phyloP scores from a whole-genome alignment of 805 yeast genomes.

The Spathaspora arborariae region DNA sequence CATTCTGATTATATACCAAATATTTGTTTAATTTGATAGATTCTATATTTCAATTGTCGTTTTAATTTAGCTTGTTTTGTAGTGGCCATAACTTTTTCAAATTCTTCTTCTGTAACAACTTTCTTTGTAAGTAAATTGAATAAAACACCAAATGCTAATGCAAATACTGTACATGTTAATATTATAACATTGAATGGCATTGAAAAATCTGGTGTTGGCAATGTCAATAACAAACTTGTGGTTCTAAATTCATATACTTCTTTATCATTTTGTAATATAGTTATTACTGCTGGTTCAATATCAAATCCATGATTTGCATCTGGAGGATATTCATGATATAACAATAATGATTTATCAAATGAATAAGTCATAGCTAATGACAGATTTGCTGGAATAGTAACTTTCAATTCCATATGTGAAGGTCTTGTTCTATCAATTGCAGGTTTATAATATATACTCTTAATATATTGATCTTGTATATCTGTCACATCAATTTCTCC shows the following conservation, averaged over 20 bases:
- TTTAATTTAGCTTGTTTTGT: constrained; percentile 13
- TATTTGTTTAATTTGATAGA: neutral
- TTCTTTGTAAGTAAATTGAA: constrained; percentile 74
- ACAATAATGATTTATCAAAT: constrained; percentile 82
- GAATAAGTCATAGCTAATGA: constrained; percentile 63
- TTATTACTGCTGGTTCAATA: constrained; percentile 82
- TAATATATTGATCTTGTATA: constrained; percentile 30
- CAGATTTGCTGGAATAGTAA: constrained; percentile 62
- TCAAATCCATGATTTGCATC: constrained; percentile 98
- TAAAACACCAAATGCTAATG: constrained; percentile 83
- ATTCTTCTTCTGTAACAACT: constrained; percentile 70
- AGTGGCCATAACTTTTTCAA: constrained; percentile 17
- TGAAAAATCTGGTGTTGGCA: constrained; percentile 97
- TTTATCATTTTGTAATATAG: constrained; percentile 38
- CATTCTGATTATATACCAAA: constrained; percentile 46
- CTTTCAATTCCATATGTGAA: constrained; percentile 69
- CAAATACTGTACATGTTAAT: constrained; percentile 88
- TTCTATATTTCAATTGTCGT: constrained; percentile 1
- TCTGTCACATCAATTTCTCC: constrained; percentile 16
- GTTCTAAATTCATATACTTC: constrained; percentile 60
- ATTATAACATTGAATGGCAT: constrained; percentile 99
- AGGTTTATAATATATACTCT: constrained; percentile 61
- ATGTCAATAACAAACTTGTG: constrained; percentile 75
- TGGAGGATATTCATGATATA: constrained; percentile 94
- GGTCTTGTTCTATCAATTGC: constrained; percentile 80